A percentile compares a stretch with the other conserved stretches of the same genome.
These are phyloP conservation scores for Gentiana macrophylla DNA, from an alignment of 257 asterid species.

Conservation along the genomic window DNA sequence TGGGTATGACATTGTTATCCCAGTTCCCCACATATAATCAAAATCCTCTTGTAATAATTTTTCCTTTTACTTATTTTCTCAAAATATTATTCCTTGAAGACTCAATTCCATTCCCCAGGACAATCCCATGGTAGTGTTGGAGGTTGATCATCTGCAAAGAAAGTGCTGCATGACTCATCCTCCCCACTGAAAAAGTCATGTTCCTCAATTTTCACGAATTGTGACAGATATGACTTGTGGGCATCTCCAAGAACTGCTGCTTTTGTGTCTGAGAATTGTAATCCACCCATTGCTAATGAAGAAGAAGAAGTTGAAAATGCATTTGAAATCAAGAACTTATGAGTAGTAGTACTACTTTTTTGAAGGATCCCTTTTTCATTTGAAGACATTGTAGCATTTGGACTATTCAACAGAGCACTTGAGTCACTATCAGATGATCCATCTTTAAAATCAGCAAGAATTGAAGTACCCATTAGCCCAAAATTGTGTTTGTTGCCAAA, in stretches of 20 bases:
- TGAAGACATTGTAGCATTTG: slow-evolving; percentile 35
- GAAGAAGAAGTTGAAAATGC: slow-evolving; percentile 2
- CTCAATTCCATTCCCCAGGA: slow-evolving; percentile 64
- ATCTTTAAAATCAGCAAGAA: slow-evolving; percentile 44
- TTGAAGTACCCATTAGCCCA: slow-evolving; percentile 14
- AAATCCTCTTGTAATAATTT: too few relatives aligned
- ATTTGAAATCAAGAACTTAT: slow-evolving; percentile 12
- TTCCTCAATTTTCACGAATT: slow-evolving; percentile 70
- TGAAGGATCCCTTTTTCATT: slow-evolving; percentile 14
- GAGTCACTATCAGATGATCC: slow-evolving; percentile 79
- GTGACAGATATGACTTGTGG: slow-evolving; percentile 33
- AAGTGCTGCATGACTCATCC: slow-evolving; percentile 64
- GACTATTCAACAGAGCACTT: slow-evolving; percentile 62
- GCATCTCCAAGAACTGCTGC: slow-evolving; percentile 34
- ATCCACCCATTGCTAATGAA: too few relatives aligned
- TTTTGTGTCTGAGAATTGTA: slow-evolving; percentile 9
- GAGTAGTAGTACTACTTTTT: slow-evolving; percentile 3
- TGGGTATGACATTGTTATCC: too few relatives aligned
- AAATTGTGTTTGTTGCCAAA: slow-evolving; percentile 13
- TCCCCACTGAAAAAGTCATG: slow-evolving; percentile 48
- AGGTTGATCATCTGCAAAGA: slow-evolving; percentile 76
- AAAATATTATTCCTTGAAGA: neutral
- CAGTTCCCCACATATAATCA: too few relatives aligned
- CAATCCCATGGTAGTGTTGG: slow-evolving; percentile 77
- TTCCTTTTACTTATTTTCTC: too few relatives aligned